phyloP scores from a whole-genome alignment of 768 basidiomycete species.

The Aureoboletus auriporus region DNA sequence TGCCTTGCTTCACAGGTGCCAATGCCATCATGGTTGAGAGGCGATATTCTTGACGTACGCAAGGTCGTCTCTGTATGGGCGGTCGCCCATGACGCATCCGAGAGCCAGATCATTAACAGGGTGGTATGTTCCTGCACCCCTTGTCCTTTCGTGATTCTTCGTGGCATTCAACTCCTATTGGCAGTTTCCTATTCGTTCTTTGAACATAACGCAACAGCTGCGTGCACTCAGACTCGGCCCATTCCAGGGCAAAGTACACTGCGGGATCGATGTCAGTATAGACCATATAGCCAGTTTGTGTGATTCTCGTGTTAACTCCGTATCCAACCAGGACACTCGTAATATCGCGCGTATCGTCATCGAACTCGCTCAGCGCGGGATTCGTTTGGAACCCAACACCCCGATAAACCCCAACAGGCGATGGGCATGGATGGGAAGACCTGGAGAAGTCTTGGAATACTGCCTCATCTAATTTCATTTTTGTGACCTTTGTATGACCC shows the following conservation, averaged over 20 bases:
- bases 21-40: constrained; percentile 71
- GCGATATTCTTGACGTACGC: constrained; percentile 74
- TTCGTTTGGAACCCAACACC: constrained; percentile 70
- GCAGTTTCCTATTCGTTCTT: constrained; percentile 28
- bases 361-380: constrained; percentile 69
- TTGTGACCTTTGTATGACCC: background rate
- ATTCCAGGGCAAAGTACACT: constrained; percentile 84
- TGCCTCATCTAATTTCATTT: constrained; percentile 19
- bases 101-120: constrained; percentile 6
- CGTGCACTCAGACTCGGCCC: constrained; percentile 62
- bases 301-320: constrained; percentile 1
- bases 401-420: constrained; percentile 58
- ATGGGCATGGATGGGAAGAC: constrained; percentile 86
- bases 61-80: constrained; percentile 49
- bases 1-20: constrained; percentile 40
- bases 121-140: constrained; percentile 12
- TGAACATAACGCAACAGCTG: constrained; percentile 77
- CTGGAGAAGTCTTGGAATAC: constrained; percentile 60
- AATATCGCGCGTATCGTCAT: constrained; percentile 82
- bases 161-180: background rate
- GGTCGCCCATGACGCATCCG: constrained; percentile 8
- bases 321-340: constrained; percentile 65
- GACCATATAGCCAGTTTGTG: constrained; percentile 1
- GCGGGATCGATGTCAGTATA: constrained; percentile 82
- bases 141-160: background rate